Base-by-base conservation (phyloP, 805 yeast genomes). In the Candida orba region DNA sequence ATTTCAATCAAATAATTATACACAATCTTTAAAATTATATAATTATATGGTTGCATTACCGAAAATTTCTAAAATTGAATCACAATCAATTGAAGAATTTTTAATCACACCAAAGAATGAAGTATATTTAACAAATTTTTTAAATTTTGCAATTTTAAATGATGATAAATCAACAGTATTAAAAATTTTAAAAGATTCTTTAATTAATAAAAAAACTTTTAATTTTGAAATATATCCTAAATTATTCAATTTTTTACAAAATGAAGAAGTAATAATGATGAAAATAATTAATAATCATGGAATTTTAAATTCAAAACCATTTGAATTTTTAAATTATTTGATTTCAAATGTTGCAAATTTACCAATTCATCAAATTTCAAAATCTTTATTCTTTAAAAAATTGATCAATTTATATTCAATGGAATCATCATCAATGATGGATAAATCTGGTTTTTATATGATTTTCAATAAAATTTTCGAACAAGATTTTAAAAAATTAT, bases 151-250 rank as follows among this genome's bases (percentile, higher is more conserved):
- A 8, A 47, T 56, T 32, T 46, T 41, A 9, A 27, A 45, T 7
- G 40, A 49, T 30, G 57, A 56, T 45, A 57, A 59, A 36, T 56
- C 62, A 20, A 49, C 63, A 1, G 59, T 68, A 5, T 48, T 65
- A 52, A 69, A 67, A 49, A 46, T 65, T 41, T 40, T 68, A 3
- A 68, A 66, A 44, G 72, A 68, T 43, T 68, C 72, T 6, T 56
- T 63, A 18, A 56, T 67, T 15, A 67, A 64, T 49, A 47, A 54
- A n/a, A 53, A 58, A 8, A 47, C 47, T 7, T 65, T 68, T 39
- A 58, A 62, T 13, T 48, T 52, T 4, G 56, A 53, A 14, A 47
- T 63, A 14, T 69, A 69, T 42, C 61, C 65, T 27, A 49, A 46
- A 8, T 44, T 68, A 24, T 64, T 66, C 50, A 57, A 61, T 15